Conservation (phyloP, 805 yeast species). For the Scheffersomyces spartinae region DNA sequence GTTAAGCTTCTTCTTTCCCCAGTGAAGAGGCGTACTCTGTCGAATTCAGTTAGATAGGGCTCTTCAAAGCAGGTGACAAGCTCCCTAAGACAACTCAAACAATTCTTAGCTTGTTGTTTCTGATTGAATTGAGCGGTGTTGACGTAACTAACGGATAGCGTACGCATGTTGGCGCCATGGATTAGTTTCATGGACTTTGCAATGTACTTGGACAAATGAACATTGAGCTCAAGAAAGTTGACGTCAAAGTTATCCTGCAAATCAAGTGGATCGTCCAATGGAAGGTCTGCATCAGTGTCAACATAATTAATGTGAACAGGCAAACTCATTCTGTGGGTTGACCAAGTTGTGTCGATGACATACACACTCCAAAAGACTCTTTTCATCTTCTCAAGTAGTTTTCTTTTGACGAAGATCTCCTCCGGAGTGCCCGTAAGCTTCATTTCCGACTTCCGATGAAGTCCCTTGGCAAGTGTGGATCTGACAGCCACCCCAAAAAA, state of each 20-base stretch:
- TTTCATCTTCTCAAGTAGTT: constrained; percentile 21
- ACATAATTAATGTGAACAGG: constrained; percentile 31
- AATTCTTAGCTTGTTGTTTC: constrained; percentile 24
- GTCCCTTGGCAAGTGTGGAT: constrained; percentile 25
- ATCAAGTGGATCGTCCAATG: constrained; percentile 18
- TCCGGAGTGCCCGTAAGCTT: neutral
- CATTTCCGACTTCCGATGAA: constrained; percentile 13
- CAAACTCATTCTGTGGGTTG: constrained; percentile 24
- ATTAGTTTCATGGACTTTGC: constrained; percentile 23
- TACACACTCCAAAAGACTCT: constrained; percentile 33
- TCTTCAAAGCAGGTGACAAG: constrained; percentile 20
- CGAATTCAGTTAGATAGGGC: constrained; percentile 13
- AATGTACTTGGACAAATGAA: constrained; percentile 26
- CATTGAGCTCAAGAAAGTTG: constrained; percentile 22
- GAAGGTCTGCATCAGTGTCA: constrained; percentile 32
- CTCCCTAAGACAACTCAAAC: constrained; percentile 15
- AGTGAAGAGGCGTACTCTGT: constrained; percentile 10
- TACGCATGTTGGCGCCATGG: constrained; percentile 29
- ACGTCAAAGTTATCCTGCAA: constrained; percentile 19
- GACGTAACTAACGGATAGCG: constrained; percentile 12
- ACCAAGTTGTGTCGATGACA: constrained; percentile 28
- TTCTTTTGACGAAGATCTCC: neutral
- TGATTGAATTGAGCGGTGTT: constrained; percentile 22
- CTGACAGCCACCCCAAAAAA: constrained; percentile 29
- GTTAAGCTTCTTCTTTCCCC: constrained; percentile 15